Conservation (phyloP, 768 basidiomycete species). For the Mycena amicta region DNA sequence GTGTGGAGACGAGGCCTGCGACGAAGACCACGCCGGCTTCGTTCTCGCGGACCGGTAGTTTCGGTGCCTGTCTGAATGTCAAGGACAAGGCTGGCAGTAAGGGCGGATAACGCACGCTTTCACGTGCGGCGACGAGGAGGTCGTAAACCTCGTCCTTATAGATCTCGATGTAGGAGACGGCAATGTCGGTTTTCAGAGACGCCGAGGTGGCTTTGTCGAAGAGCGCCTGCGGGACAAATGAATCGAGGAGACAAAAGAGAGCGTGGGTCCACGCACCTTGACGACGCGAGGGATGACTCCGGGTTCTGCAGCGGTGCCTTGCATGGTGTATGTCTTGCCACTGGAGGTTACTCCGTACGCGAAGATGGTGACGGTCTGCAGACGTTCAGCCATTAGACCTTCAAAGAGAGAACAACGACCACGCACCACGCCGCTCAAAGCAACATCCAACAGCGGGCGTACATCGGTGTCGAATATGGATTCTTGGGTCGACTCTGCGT, state of each 20-base stretch:
- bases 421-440: constrained; percentile 75
- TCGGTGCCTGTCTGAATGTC: constrained; percentile 40
- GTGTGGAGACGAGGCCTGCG: constrained; percentile 48
- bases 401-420: neutral
- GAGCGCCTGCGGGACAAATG: constrained; percentile 45
- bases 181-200: constrained; percentile 25
- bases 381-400: neutral
- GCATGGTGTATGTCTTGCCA: constrained; percentile 94
- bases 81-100: neutral
- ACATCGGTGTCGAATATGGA: constrained; percentile 80
- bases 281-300: constrained; percentile 86
- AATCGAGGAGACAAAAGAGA: neutral
- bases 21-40: constrained; percentile 57
- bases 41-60: constrained; percentile 57
- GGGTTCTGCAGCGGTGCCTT: constrained; percentile 71
- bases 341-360: constrained; percentile 91
- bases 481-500: constrained; percentile 67
- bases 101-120: constrained; percentile 53
- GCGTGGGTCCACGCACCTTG: constrained; percentile 44
- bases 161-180: constrained; percentile 85
- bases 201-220: constrained; percentile 47
- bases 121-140: constrained; percentile 72
- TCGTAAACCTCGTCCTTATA: constrained; percentile 93
- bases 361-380: constrained; percentile 82
- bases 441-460: constrained; percentile 74